Conservation (phyloP, 148 eudicot species). For the Polygonum maritimum region DNA sequence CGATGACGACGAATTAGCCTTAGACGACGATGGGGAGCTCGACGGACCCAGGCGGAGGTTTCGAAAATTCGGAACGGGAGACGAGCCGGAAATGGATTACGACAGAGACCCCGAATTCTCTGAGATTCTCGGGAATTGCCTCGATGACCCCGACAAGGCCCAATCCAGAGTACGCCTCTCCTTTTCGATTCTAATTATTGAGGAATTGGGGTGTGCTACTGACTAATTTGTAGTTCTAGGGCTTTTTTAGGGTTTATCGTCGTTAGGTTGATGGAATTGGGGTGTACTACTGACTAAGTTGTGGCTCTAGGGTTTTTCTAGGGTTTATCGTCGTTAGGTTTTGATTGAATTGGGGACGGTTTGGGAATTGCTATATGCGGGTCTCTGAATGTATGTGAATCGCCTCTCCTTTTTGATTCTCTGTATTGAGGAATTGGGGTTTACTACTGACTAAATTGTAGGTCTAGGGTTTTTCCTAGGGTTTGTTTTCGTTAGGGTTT, state of each 20-base stretch:
- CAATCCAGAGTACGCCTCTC: constrained; percentile 45
- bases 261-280: too few relatives aligned
- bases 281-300: too few relatives aligned
- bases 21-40: constrained; percentile 39
- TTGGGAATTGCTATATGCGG: too few relatives aligned
- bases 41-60: constrained; percentile 31
- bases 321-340: too few relatives aligned
- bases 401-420: too few relatives aligned
- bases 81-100: constrained; percentile 38
- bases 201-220: too few relatives aligned
- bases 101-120: constrained; percentile 86
- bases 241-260: too few relatives aligned
- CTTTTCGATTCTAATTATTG: not conserved
- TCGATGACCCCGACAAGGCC: constrained; percentile 72
- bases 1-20: constrained; percentile 18
- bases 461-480: not conserved
- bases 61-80: constrained; percentile 23
- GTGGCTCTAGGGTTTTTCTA: too few relatives aligned
- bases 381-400: too few relatives aligned
- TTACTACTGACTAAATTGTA: not conserved
- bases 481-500: not conserved
- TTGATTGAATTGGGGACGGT: too few relatives aligned
- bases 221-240: too few relatives aligned
- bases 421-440: too few relatives aligned
- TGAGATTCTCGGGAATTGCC: constrained; percentile 74